Base-by-base conservation (phyloP, 768 basidiomycete genomes). In the Amanita pallidorosea region DNA sequence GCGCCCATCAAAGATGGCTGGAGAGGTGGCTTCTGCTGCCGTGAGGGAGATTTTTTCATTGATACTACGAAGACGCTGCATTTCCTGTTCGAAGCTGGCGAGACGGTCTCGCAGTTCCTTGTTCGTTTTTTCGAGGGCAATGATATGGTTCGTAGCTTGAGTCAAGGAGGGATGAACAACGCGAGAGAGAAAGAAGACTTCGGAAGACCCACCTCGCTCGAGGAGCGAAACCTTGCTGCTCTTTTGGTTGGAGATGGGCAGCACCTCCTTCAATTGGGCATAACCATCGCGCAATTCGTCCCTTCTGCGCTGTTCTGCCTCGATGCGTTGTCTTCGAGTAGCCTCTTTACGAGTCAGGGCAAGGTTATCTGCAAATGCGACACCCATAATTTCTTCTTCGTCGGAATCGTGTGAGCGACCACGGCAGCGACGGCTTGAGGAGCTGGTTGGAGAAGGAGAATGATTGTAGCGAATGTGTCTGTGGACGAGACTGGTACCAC, bases 261-360 rank as follows among this genome's bases (percentile, higher is more conserved):
- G 72, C 22, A 87, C 85, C 55, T 91, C 88, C 67, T 89, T 90
- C 65, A 94, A 71, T 61, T 85, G 83, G 33, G 85, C 83, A 67
- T 93, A 94, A 23, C 88, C 90, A 60, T 94, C 90, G 54, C 91
- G 77, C 54, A 93, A 74, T 67, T 93, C 91, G 65, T 92, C 89
- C 56, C 91, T 76, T 52, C 91, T 75, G 41, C 89, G 74, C 70
- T 93, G 87, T 65, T 91, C 88, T n/a, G 88, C 88, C 69, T 91
- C 87, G 51, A 91, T 90, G 48, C 88, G 74, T 66, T 90, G 88
- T 61, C 81, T 73, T 29, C 88, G 72, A 7, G 88, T 91, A 18
- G 86, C 86, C 68, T 91, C 88, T 63, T 90, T 91, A 61, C 88
- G 72, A 8, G 81, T 79, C 64, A 82, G 77, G 5, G 86, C 88